Base-by-base conservation (phyloP, 345 rosid genomes). In the Theobroma cacao region DNA sequence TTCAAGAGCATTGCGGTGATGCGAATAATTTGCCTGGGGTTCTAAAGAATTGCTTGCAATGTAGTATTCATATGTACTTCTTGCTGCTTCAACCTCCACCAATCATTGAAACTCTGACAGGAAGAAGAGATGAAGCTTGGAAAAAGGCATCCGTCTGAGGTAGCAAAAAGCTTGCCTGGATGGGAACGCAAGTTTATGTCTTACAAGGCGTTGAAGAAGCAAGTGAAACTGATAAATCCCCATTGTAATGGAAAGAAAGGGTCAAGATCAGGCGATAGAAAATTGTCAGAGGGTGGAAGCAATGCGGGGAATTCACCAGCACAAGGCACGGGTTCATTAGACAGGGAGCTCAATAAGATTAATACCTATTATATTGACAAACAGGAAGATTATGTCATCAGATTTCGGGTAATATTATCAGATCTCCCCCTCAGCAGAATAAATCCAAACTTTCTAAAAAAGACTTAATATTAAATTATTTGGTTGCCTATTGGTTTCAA, bases 191-290 rank as follows among this genome's bases (percentile, higher is more conserved):
- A 80, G 62, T 80, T 78, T 31, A 78, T 86, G n/a, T 75, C 77
- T 31, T 86, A 86, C 72, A 82, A 86, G 81, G 58, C 56, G 78
- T 69, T 86, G 84, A 86, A 86, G 89, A 78, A 72, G 74, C 81
- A 80, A 33, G 17, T 86, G 82, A 84, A 84, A 69, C 13, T 74
- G 78, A 82, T 69, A 26, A 53, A 75, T 55, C 73, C 76, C 9
- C 12, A 31, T 56, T 9, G 24, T 3, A 73, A 43, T 12, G 38
- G 66, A 3, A 36, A 36, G 38, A 36, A 36, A 76, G 1, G 75
- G 77, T 55, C 79, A 18, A 53, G 86, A 78, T 55, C 65, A 52
- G 71, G 74, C 31, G 67, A 72, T 38, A 68, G 61, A 77, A 79
- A 52, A 63, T 20, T 22, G 24, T 12, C 38, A 36, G 38, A 36